Evolutionary conservation across 768 basidiomycete genomes (phyloP).

Genomic region (Hericium coralloides): DNA sequence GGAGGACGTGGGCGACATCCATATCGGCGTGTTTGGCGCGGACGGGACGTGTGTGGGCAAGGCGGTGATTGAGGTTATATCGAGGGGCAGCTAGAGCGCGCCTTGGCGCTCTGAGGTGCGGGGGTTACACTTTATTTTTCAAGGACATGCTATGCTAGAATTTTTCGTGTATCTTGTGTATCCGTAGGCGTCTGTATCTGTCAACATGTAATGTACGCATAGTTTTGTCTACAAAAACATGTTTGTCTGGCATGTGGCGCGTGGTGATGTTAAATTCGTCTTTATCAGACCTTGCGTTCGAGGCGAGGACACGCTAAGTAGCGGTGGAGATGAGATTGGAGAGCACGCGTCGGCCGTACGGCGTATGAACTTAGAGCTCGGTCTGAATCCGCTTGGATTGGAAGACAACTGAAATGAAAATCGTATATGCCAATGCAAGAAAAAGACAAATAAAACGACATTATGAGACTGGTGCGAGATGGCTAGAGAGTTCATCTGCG

Average conservation of each 20-base stretch:
- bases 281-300: too few relatives aligned
- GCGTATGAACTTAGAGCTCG: too few relatives aligned
- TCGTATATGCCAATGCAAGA: not conserved
- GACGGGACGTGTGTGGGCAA: slow-evolving; percentile 10
- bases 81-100: slow-evolving; percentile 6
- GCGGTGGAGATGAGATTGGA: too few relatives aligned
- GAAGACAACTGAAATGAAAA: too few relatives aligned
- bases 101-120: not conserved
- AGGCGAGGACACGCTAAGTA: too few relatives aligned
- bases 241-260: too few relatives aligned
- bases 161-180: not conserved
- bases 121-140: not conserved
- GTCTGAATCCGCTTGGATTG: too few relatives aligned
- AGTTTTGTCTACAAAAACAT: not conserved
- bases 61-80: slow-evolving; percentile 14
- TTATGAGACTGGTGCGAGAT: not conserved
- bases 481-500: not conserved
- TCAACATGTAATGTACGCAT: not conserved
- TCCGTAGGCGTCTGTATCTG: not conserved
- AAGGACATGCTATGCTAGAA: slow-evolving; percentile 5
- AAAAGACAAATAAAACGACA: not conserved
- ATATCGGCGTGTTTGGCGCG: slow-evolving; percentile 8
- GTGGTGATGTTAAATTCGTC: too few relatives aligned
- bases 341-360: too few relatives aligned
- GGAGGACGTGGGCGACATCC: slow-evolving; percentile 14